phyloP scores from a whole-genome alignment of 768 basidiomycete genomes.

The Clathrus columnatus region DNA sequence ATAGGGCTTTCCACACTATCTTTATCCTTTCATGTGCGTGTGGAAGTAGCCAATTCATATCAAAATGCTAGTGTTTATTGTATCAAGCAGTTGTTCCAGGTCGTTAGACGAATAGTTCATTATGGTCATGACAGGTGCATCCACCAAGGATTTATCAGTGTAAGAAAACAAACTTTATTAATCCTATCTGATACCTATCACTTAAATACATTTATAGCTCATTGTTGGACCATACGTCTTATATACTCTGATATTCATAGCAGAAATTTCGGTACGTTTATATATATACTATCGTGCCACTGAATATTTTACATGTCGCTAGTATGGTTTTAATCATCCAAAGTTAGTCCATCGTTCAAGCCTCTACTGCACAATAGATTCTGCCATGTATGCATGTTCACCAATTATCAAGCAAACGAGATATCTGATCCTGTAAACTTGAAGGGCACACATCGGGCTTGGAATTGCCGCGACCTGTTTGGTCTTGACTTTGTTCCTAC shows the following conservation, averaged over 20 bases:
- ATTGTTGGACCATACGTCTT: neutral
- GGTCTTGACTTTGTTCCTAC: too few relatives aligned
- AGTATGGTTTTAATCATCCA: neutral
- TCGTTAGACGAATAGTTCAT: neutral
- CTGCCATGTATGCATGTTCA: too few relatives aligned
- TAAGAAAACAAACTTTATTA: neutral
- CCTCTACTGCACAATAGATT: conserved; percentile 1
- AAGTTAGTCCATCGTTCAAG: neutral
- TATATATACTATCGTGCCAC: neutral
- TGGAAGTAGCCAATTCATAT: neutral
- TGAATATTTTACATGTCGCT: neutral
- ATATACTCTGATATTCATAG: neutral
- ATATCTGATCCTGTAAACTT: too few relatives aligned
- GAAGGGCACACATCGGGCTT: too few relatives aligned
- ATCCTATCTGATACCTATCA: neutral
- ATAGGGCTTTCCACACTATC: neutral
- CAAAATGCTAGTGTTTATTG: neutral
- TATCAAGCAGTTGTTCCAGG: neutral
- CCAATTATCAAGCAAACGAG: too few relatives aligned
- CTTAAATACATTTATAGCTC: neutral
- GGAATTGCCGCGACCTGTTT: too few relatives aligned
- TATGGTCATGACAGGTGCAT: neutral
- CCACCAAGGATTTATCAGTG: neutral
- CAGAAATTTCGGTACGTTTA: neutral
- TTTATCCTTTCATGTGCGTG: neutral